Percentiles rank a stretch among this genome's conserved stretches.
Conservation (phyloP, 768 basidiomycete species). For the Candolleomyces aberdarensis region DNA sequence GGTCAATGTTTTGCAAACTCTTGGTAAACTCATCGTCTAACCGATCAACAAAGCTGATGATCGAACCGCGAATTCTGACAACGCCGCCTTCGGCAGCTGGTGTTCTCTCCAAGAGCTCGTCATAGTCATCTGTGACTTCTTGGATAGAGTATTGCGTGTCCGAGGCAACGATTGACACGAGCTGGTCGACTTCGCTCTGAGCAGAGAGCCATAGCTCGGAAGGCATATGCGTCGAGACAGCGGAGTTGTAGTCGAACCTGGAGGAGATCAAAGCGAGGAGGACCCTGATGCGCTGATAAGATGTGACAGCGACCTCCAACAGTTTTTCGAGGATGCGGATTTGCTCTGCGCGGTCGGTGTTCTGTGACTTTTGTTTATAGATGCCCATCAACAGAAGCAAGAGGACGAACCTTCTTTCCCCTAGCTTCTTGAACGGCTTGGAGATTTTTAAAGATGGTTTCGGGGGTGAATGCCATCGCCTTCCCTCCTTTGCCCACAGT, state of each 20-base stretch:
- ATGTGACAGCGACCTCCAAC: conserved; percentile 77
- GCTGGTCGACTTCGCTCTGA: conserved; percentile 83
- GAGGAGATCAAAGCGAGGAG: conserved; percentile 91
- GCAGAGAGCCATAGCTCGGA: conserved; percentile 88
- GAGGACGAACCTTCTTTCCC: conserved; percentile 81
- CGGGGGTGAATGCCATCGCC: conserved; percentile 74
- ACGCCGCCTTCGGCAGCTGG: conserved; percentile 70
- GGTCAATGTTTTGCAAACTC: conserved; percentile 96
- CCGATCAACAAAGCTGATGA: conserved; percentile 95
- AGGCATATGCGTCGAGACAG: conserved; percentile 84
- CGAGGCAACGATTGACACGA: conserved; percentile 73
- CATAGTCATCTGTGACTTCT: conserved; percentile 86
- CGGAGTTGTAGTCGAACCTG: conserved; percentile 95
- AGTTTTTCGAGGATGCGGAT: conserved; percentile 87
- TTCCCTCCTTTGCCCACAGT: conserved; percentile 92
- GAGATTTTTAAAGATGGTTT: conserved; percentile 88
- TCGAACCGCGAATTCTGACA: conserved; percentile 89
- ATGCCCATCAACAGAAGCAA: conserved; percentile 4
- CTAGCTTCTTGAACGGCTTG: conserved; percentile 90
- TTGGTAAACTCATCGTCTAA: conserved; percentile 98
- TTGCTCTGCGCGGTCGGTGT: conserved; percentile 95
- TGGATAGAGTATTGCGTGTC: conserved; percentile 82
- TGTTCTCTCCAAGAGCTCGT: conserved; percentile 80
- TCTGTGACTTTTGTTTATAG: conserved; percentile 46
- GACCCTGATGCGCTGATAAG: conserved; percentile 93